Evolutionary conservation across 164 flowering plant species (phyloP), one percentile per base, ranked within the genome.

Genomic region (Malania oleifera): DNA sequence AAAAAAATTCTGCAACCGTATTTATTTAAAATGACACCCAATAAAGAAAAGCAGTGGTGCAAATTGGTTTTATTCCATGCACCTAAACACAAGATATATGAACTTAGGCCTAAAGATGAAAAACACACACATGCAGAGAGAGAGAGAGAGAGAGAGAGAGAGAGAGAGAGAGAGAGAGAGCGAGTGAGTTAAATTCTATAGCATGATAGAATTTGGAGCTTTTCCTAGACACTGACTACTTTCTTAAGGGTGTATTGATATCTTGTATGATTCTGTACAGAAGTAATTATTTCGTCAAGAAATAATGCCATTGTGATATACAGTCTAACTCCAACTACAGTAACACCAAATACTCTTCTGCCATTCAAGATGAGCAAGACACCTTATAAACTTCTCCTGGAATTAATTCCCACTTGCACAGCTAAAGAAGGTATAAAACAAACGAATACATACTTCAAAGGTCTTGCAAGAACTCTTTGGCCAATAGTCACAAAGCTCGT

Each of bases 401-500:
- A 54, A 20, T 38, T 1, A 7, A 31, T n/a, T 6, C 2, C 37
- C 27, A 27, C 4, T 28, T 7, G 22, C 55, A 5, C 5, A 17
- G 13, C 22, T 31, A 52, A 12, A 45, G 26, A 20, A 25, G n/a
- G 25, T 39, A 29, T 51, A 20, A 17, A 52, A 38, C 19, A 38
- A 48, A 45, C 38, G 34, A 54, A 18, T 55, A 67, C 86, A 56
- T 90, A 90, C 99, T 83, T 93, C 69, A 93, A 66, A 22, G 99
- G 99, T 54, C 82, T 80, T 63, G 99, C 99, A 52, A 93, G 92
- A 70, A 95, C 89, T 73, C 99, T 83, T 71, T 95, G 99, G 56
- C 97, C 99, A 57, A 95, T 77, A 37, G 97, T 91, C 54, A 95
- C 99, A 72, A 95, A 95, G 67, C 93, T 85, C 24, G 91, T 89